A percentile compares a stretch with the other conserved stretches of the same genome.
phyloP scores from a whole-genome alignment of 2,329 filamentous ascomycete genomes.

The Fusarium solani-melongenae region DNA sequence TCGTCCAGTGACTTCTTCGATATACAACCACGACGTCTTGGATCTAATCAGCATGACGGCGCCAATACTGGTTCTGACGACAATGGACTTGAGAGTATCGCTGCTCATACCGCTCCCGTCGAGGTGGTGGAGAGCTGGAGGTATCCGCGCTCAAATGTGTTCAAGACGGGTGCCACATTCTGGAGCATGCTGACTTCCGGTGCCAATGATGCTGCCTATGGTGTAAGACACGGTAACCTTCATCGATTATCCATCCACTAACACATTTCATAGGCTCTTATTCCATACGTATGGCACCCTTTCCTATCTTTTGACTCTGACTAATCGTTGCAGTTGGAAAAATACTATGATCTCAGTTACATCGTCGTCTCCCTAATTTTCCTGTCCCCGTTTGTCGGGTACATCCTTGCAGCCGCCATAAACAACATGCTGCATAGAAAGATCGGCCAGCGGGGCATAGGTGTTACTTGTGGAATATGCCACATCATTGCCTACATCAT shows the following conservation, averaged over 20 bases:
- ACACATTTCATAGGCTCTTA: constrained; percentile 52
- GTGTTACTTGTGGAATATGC: constrained; percentile 66
- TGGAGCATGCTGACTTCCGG: constrained; percentile 69
- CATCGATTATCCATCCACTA: not conserved
- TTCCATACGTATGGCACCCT: constrained; percentile 53
- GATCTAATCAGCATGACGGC: not conserved
- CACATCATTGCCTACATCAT: constrained; percentile 74
- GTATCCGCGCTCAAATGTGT: constrained; percentile 51
- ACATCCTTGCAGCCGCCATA: constrained; percentile 68
- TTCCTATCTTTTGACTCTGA: not conserved
- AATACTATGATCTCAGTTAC: constrained; percentile 71
- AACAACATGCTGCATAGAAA: constrained; percentile 62
- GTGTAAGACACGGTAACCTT: constrained; percentile 54
- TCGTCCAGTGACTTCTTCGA: not conserved
- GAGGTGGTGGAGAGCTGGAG: constrained; percentile 34
- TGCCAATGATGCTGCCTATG: constrained; percentile 68
- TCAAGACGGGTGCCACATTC: constrained; percentile 64
- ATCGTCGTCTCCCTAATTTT: constrained; percentile 73
- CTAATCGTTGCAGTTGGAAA: constrained; percentile 36
- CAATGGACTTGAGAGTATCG: constrained; percentile 14
- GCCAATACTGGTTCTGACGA: not conserved
- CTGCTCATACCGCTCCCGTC: not conserved
- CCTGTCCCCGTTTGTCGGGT: constrained; percentile 73
- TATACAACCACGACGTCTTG: not conserved
- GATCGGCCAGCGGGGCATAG: constrained; percentile 63